Evolutionary conservation across 805 yeast genomes (phyloP).

Genomic region (Starmerella apicola): DNA sequence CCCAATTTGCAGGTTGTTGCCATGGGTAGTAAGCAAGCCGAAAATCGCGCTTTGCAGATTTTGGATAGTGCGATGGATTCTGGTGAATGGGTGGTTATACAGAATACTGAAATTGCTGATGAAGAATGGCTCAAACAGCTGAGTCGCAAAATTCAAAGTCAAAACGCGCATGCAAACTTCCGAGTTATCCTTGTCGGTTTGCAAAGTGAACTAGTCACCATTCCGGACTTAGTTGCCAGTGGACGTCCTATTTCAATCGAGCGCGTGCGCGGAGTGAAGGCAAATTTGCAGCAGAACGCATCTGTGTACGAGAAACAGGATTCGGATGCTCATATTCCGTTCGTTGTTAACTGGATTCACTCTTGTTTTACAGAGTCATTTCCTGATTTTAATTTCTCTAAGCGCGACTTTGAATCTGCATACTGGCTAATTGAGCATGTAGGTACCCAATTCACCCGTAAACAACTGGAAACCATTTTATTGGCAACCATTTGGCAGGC

Average conservation of each 20-base stretch:
- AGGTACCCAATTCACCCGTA: no score
- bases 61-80: slow-evolving; percentile 70
- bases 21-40: slow-evolving; percentile 36
- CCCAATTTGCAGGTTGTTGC: slow-evolving; percentile 53
- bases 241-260: slow-evolving; percentile 52
- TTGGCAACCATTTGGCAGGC: slow-evolving; percentile 51
- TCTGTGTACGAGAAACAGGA: neutral
- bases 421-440: no score
- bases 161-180: slow-evolving; percentile 27
- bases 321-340: neutral
- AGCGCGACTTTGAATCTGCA: slow-evolving; percentile 5
- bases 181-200: slow-evolving; percentile 57
- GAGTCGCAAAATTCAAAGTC: slow-evolving; percentile 30
- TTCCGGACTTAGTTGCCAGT: slow-evolving; percentile 43
- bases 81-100: slow-evolving; percentile 64
- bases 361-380: slow-evolving; percentile 9
- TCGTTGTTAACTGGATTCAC: slow-evolving; percentile 9
- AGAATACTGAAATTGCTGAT: slow-evolving; percentile 63
- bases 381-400: neutral
- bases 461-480: slow-evolving; percentile 22
- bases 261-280: slow-evolving; percentile 38
- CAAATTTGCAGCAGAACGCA: neutral
- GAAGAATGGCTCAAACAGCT: slow-evolving; percentile 47
- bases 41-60: slow-evolving; percentile 50
- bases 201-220: slow-evolving; percentile 34